Base-by-base conservation (phyloP, 805 yeast genomes). In the Saccharomycopsis amapae region DNA sequence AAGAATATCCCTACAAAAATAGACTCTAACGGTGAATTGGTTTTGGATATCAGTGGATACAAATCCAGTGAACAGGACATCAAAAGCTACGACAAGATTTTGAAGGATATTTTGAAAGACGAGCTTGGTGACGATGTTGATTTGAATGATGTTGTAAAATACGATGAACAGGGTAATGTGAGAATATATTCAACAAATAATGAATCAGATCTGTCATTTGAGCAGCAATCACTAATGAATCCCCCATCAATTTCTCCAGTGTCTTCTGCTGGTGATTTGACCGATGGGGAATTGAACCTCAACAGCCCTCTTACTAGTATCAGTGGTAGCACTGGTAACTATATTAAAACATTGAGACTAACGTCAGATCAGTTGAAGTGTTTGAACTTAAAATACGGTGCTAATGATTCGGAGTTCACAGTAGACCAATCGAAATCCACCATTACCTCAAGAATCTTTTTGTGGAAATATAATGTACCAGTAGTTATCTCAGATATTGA, bases 401-500 rank as follows among this genome's bases (percentile, higher is more conserved):
- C 75, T 50, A 93, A 93, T 60, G 81, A 78, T 40, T 64, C 90
- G 47, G 72, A 76, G 44, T 93, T 89, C 59, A 77, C 83, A 31
- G 89, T 89, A 38, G 84, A 83, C 53, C 79, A 82, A 56, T 95
- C 96, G 22, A 83, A 78, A 53, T 86, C 97, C 1, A 69, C 79
- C 26, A 76, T 90, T 9, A 69, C 67, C 9, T 79, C 96, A 0
- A 78, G 82, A 54, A 68, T 93, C 44, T 90, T 72, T 58, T 71
- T 86, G 34, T 93, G 98, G 98, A 78, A 79, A 53, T 72, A 81
- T 54, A 72, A 78, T 47, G 80, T 82, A 0, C 97, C 97, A 1
- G 84, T 93, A 35, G 98, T 93, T 5, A 90, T 93, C 22, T 86
- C 96, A 6, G 98, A 93, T 65, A 93, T 93, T 48, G 98, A 93